phyloP scores from a whole-genome alignment of 371 early-diverging fungal genomes.

The Mortierella sp. region DNA sequence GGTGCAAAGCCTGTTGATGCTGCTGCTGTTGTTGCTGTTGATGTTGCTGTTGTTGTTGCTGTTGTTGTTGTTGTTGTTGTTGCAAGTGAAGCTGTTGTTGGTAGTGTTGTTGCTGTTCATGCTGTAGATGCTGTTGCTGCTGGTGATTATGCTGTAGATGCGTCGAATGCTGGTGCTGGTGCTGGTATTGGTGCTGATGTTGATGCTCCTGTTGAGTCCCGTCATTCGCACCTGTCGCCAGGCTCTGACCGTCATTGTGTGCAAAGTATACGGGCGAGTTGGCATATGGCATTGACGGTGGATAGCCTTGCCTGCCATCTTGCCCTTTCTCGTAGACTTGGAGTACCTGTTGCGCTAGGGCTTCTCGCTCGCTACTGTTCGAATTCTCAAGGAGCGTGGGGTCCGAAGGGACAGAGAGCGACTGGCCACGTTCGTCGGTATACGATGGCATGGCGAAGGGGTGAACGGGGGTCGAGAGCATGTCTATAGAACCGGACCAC shows the following conservation, averaged over 20 bases:
- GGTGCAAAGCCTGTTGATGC: constrained; percentile 33
- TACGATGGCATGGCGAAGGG: constrained; percentile 31
- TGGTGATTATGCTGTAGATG: constrained; percentile 19
- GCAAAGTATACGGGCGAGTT: constrained; percentile 11
- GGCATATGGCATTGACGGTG: constrained; percentile 19
- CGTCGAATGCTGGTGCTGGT: neutral
- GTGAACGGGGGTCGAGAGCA: constrained; percentile 45
- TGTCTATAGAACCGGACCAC: constrained; percentile 33
- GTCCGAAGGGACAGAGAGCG: constrained; percentile 12
- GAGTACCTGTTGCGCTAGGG: constrained; percentile 24
- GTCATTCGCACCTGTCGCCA: constrained; percentile 13
- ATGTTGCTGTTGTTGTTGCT: constrained; percentile 30
- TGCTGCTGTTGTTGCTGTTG: constrained; percentile 33
- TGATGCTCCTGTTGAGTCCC: constrained; percentile 28
- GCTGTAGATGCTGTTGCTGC: constrained; percentile 18
- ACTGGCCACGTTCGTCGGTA: constrained; percentile 11
- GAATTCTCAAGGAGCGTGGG: constrained; percentile 16
- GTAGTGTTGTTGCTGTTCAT: constrained; percentile 19
- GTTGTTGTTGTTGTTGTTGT: constrained; percentile 24
- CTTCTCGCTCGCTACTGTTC: constrained; percentile 18
- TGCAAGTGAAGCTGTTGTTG: constrained; percentile 33
- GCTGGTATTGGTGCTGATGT: constrained; percentile 26
- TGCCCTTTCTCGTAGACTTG: constrained; percentile 16
- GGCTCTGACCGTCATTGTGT: constrained; percentile 4
- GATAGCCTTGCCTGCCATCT: constrained; percentile 14